phyloP scores from a whole-genome alignment of 192 early-diverging fungal genomes.

The Podila clonocystis region DNA sequence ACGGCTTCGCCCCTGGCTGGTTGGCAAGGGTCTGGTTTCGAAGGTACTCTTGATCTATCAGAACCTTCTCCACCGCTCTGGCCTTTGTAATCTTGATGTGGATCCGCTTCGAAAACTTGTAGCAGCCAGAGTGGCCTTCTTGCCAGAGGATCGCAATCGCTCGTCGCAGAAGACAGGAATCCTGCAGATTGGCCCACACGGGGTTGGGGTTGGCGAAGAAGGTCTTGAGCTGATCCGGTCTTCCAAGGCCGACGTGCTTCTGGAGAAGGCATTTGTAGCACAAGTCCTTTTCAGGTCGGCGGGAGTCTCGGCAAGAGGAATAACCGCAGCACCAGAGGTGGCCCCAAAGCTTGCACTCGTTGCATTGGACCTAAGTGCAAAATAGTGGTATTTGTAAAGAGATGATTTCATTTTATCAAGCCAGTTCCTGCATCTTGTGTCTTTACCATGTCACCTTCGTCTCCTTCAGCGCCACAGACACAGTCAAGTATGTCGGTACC shows the following conservation, averaged over 20 bases:
- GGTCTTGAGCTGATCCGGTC: background rate
- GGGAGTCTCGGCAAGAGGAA: conserved; percentile 20
- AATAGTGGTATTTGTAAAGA: background rate
- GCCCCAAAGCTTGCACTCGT: conserved; percentile 43
- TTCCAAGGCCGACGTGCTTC: background rate
- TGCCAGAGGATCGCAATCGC: background rate
- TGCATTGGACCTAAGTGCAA: conserved; percentile 37
- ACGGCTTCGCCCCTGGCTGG: too few relatives aligned
- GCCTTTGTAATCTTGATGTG: too few relatives aligned
- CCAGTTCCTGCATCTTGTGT: too few relatives aligned
- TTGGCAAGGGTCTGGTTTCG: too few relatives aligned
- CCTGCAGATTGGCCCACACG: too few relatives aligned
- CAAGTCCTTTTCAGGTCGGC: conserved; percentile 20
- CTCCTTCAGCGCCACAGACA: conserved; percentile 44
- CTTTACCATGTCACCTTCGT: conserved; percentile 24
- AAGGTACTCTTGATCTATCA: too few relatives aligned
- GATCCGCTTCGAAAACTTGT: background rate
- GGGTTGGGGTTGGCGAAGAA: too few relatives aligned
- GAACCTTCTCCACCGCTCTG: too few relatives aligned
- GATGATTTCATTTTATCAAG: too few relatives aligned
- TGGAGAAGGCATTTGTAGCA: conserved; percentile 53
- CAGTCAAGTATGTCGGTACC: conserved; percentile 19
- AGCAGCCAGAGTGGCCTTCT: background rate
- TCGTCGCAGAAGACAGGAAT: background rate
- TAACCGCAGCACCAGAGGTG: conserved; percentile 58